A percentile compares a stretch with the other conserved stretches of the same genome.
phyloP scores from a whole-genome alignment of 208 protist genomes.

The Phytomonas sp. region DNA sequence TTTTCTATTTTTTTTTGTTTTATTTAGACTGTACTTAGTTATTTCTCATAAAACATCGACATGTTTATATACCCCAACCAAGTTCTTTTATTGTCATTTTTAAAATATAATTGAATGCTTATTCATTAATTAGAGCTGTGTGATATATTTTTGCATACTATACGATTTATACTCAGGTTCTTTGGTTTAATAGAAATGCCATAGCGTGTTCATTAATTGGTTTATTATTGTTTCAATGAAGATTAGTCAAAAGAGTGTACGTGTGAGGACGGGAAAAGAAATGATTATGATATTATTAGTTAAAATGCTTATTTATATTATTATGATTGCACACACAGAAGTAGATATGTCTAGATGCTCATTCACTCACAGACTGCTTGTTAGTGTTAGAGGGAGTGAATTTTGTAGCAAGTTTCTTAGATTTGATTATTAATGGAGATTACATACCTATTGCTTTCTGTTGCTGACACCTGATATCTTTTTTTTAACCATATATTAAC shows the following conservation, averaged over 20 bases:
- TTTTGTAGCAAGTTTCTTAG: neutral
- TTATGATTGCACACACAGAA: neutral
- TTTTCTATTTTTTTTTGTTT: neutral
- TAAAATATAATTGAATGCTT: neutral
- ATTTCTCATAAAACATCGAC: neutral
- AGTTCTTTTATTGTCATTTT: neutral
- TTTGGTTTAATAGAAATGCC: neutral
- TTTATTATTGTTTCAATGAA: neutral
- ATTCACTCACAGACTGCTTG: neutral
- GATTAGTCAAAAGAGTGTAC: neutral
- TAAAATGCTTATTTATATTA: neutral
- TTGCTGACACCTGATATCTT: neutral
- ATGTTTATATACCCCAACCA: neutral
- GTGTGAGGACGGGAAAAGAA: neutral
- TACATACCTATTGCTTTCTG: neutral
- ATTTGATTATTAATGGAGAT: neutral
- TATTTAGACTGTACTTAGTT: neutral
- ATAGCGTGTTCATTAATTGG: neutral
- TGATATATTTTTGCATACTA: slow-evolving; percentile 3
- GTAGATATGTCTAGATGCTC: neutral
- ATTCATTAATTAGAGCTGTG: neutral
- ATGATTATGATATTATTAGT: neutral
- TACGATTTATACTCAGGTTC: neutral
- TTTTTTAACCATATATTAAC: neutral
- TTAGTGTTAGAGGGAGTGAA: neutral